Base-by-base conservation (phyloP, 1,139 yeast genomes). In the Suhomyces wounanorum region DNA sequence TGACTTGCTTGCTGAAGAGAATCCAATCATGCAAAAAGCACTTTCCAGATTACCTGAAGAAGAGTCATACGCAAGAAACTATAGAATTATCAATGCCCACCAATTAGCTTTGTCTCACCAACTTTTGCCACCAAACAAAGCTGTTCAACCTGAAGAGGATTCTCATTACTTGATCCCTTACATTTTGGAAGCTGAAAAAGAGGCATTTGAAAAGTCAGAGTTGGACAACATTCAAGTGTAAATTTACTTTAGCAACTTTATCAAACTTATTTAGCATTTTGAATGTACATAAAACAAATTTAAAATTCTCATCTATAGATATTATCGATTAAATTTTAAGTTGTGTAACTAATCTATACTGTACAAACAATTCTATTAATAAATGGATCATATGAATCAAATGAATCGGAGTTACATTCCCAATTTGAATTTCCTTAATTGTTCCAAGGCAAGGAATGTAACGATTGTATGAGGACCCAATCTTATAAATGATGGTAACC, bases 161-260 rank as follows among this genome's bases (percentile, higher is more conserved):
- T 79, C 78, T 54, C 87, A 90, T 62, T 91, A 89, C 75, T 81
- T 94, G 67, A 74, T 89, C 56, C 98, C 97, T 62, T 89, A 88
- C 78, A 78, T 92, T 58, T 82, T 92, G 68, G 97, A 92, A 78
- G 96, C 95, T 56, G 98, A 92, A 77, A 91, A 90, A 67, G 97
- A 90, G 73, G 87, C 86, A 48, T 79, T 82, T 60, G 99, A 92
- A 79, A 89, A 87, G 77, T 84, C 81, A 57, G 96, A 87, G 68
- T 83, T 94, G 66, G 96, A 92, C 79, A 87, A 89, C 79, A 79
- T 90, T 56, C 74, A 75, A 59, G 75, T 80, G 49, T 55, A 61
- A 52, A 49, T 6, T 18, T 41, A n/a, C 11, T n/a, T 23, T 16
- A 10, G 31, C 14, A 16, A 5, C 36, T 21, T 21, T 28, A 30